phyloP scores from a whole-genome alignment of 2,329 filamentous ascomycete species.

The Chrysoporthe puriensis region DNA sequence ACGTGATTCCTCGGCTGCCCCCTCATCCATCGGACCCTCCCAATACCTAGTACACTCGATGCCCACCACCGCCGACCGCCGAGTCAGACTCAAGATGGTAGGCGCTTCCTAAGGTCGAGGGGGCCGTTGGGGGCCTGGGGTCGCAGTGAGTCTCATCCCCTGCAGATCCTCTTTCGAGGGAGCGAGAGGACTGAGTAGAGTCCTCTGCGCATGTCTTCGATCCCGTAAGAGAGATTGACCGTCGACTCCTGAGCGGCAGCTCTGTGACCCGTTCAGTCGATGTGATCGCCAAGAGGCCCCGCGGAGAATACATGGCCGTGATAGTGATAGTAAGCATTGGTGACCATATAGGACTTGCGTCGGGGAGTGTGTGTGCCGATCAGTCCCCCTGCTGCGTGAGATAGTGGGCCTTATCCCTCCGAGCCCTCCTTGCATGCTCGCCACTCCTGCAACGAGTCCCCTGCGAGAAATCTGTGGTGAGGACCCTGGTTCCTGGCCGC shows the following conservation, averaged over 20 bases:
- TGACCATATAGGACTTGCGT: too few species aligned
- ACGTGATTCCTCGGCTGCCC: slow-evolving; percentile 14
- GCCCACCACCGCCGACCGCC: too few species aligned
- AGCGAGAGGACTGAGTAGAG: not conserved
- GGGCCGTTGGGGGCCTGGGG: not conserved
- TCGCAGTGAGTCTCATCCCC: not conserved
- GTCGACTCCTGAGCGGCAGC: too few species aligned
- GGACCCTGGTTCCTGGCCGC: not conserved
- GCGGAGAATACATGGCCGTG: not conserved
- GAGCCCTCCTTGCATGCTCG: not conserved
- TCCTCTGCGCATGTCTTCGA: not conserved
- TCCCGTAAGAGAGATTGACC: not conserved
- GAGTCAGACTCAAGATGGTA: not conserved
- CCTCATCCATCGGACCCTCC: not conserved
- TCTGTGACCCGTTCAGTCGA: too few species aligned
- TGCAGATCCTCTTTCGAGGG: not conserved
- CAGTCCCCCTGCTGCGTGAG: not conserved
- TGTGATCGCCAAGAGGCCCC: too few species aligned
- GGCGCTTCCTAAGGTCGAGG: not conserved
- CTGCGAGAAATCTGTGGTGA: not conserved
- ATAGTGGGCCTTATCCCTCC: not conserved
- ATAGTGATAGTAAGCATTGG: too few species aligned
- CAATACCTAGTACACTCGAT: not conserved
- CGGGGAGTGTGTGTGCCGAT: not conserved
- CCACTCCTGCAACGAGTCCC: slow-evolving; percentile 1